Evolutionary conservation across 352 stramenopile genomes (phyloP).

Genomic region (Globisporangium abappressorium): DNA sequence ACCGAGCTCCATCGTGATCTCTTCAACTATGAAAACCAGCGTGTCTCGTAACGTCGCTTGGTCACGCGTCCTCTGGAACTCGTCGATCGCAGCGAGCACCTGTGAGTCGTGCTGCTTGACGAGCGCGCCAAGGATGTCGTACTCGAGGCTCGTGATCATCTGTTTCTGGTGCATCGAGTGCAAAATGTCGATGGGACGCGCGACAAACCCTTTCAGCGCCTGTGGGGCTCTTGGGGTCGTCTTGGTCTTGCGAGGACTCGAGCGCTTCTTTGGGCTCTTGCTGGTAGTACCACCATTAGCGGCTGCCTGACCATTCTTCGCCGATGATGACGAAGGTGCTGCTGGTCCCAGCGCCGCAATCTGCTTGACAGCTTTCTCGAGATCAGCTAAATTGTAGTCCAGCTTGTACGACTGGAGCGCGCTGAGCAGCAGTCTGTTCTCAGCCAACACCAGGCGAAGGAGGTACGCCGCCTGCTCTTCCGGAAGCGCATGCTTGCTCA

Average conservation of each 20-base stretch:
- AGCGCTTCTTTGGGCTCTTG: constrained; percentile 9
- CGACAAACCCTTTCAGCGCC: constrained; percentile 14
- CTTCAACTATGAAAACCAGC: constrained; percentile 52
- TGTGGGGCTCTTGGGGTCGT: constrained; percentile 10
- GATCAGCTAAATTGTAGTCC: constrained; percentile 37
- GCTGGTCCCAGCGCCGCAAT: constrained; percentile 36
- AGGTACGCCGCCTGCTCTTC: constrained; percentile 52
- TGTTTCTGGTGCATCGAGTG: constrained; percentile 44
- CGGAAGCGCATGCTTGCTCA: constrained; percentile 56
- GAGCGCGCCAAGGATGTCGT: constrained; percentile 54
- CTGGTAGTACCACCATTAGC: neutral
- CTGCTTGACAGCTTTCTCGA: constrained; percentile 51
- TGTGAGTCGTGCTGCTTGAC: constrained; percentile 57
- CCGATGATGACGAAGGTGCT: neutral
- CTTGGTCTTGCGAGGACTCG: constrained; percentile 14
- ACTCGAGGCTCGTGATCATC: constrained; percentile 63
- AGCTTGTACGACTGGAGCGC: constrained; percentile 52
- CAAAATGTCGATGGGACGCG: constrained; percentile 38
- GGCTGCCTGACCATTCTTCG: neutral
- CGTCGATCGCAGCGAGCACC: constrained; percentile 35
- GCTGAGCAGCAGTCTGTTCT: constrained; percentile 53
- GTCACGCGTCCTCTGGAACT: constrained; percentile 40
- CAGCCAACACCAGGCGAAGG: constrained; percentile 41
- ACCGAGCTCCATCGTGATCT: constrained; percentile 60
- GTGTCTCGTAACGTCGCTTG: constrained; percentile 37